Base-by-base conservation (phyloP, 2,329 filamentous ascomycete species). In the Ceratocystis smalleyi region DNA sequence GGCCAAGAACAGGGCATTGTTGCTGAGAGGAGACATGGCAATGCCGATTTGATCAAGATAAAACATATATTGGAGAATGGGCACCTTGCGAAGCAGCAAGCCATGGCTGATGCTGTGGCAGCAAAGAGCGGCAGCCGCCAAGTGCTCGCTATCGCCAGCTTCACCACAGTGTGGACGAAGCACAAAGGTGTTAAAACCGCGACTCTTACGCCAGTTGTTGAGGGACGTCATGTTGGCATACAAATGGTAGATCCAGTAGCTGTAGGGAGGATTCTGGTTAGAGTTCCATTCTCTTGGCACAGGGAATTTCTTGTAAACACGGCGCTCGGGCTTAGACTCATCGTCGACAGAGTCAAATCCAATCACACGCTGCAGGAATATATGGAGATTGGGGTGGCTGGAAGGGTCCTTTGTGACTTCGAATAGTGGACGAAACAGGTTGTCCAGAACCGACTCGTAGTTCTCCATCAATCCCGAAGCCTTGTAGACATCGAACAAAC, bases 311-410 rank as follows among this genome's bases (percentile, higher is more conserved):
- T 87, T 88, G 77, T 91, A 96, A n/a, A 97, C 81, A 22, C 94
- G 86, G 32, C 92, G 85, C 75, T 99, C 94, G 1, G 91, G 82
- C 76, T 99, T 99, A 79, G 91, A 96, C 77, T 99, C 94, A 70
- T 99, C 94, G 71, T 99, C 94, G 59, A 99, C 94, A 70, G 90
- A 95, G 74, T 99, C 94, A 71, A 99, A 95, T 0, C 94, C 94
- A 71, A 99, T 90, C 35, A 99, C 94, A 66, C 94, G 82, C 73
- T 99, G 91, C 61, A 99, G 76, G 76, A 99, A 97, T 57, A 97
- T 77, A 73, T 99, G 92, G 19, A 99, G 82, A 72, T 99, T 96
- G 1, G 91, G 91, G 71, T 97, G 90, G 69, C 83, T 90, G 45
- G 80, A 80, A 0, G 94, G 94, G 70, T 96, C 83, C 71, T 88